Evolutionary conservation across 805 yeast genomes (phyloP), one percentile per base, ranked within the genome.

Genomic region (Scheffersomyces coipomensis): DNA sequence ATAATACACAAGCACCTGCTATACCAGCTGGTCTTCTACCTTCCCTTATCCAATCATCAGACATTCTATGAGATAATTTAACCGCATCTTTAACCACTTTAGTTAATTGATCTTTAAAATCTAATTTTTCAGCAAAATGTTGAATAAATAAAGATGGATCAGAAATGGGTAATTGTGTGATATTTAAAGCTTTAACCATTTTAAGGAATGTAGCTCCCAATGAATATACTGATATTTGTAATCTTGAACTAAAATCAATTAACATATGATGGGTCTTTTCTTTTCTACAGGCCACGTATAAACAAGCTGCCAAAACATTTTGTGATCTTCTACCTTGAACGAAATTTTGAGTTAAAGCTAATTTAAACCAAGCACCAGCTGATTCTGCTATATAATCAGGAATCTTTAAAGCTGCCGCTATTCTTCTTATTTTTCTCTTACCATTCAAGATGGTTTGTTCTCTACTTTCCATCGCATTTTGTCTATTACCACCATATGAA

Each of bases 21-120:
- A 93, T 80, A 53, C 99, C 99, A 0, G 99, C 98, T 0, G 99
- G 99, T 46, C 98, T 75, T 56, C 99, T 77, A 19, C 99, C 99
- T 63, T 88, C 95, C 58, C 83, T 87, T 49, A 93, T 85, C 97
- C 98, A 93, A 55, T 93, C 98, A 31, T 81, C 78, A 11, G 90
- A 75, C 99, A 93, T 93, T 49, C 96, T 73, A 55, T 81, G 87
- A 0, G 96, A 96, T 17, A 93, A 65, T 51, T 82, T 79, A 5
- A 83, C 82, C 0, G 99, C 98, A 60, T 93, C 99, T 44, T 76
- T 78, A 33, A 87, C 83, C 11, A 93, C 96, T 50, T 83, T 83
- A 27, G 81, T 71, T 43, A 76, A 79, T 45, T 78, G 79, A 21
- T 75, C 78, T n/a, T 89, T 91, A 53, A 93, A 84, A 45, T 85